phyloP scores from a whole-genome alignment of 2,329 filamentous ascomycete species.

The Aspergillus flavus region DNA sequence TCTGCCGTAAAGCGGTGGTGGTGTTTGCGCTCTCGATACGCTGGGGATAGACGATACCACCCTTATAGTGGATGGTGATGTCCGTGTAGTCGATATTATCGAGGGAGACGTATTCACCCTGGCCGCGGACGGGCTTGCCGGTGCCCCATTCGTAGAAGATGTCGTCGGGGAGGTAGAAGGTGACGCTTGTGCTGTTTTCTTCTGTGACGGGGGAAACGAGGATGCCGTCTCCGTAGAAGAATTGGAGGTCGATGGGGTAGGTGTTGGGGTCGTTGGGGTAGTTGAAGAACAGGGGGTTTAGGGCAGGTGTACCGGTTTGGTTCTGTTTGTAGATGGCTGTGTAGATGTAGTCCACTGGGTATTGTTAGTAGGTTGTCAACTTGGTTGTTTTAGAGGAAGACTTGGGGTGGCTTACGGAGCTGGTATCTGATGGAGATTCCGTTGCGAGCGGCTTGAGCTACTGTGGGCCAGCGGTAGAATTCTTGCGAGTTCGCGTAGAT shows the following conservation, averaged over 20 bases:
- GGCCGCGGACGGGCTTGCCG: conserved; percentile 3
- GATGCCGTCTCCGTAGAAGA: neutral
- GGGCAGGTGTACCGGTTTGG: neutral
- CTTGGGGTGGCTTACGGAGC: neutral
- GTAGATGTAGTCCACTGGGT: neutral
- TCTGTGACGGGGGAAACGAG: conserved; percentile 1
- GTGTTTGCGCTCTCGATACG: neutral
- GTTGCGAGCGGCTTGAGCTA: neutral
- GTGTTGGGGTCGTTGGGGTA: neutral
- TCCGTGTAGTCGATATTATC: neutral
- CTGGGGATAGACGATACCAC: neutral
- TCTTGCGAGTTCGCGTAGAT: neutral
- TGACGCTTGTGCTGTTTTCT: conserved; percentile 7
- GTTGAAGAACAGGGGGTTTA: neutral
- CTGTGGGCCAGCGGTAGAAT: neutral
- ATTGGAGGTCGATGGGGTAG: neutral
- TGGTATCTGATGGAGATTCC: neutral
- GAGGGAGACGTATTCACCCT: conserved; percentile 5
- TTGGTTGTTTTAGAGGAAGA: neutral
- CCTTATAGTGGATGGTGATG: neutral
- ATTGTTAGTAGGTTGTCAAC: neutral
- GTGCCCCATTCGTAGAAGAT: conserved; percentile 12
- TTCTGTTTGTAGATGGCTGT: neutral
- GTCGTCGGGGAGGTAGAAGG: conserved; percentile 9
- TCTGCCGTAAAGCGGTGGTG: neutral